These are phyloP conservation scores for Tuber calosporum DNA, from an alignment of 495 filamentous ascomycete genomes.

Conservation along the genomic window DNA sequence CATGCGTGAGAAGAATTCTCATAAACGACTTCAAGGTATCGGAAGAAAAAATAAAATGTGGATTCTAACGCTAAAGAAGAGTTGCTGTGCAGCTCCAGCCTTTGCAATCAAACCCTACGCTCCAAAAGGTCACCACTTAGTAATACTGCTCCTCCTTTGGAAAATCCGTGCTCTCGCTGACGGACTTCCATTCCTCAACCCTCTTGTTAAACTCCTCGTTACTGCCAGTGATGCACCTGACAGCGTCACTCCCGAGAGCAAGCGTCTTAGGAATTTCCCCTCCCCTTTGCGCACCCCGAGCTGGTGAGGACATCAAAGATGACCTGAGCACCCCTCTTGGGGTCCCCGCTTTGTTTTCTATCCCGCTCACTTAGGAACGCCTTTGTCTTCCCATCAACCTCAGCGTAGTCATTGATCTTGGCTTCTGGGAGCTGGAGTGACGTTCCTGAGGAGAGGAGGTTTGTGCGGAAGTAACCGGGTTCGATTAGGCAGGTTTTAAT, in stretches of 20 bases:
- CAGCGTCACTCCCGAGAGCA: slow-evolving; percentile 44
- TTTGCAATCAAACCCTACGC: neutral
- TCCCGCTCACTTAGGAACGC: slow-evolving; percentile 13
- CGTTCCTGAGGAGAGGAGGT: slow-evolving; percentile 33
- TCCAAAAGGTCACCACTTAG: slow-evolving; percentile 1
- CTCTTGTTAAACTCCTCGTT: slow-evolving; percentile 41
- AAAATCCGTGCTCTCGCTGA: slow-evolving; percentile 32
- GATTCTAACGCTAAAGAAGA: neutral
- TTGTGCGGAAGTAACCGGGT: slow-evolving; percentile 51
- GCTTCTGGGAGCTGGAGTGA: slow-evolving; percentile 23
- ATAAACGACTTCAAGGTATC: neutral
- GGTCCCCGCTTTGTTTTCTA: slow-evolving; percentile 45
- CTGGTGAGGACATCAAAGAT: slow-evolving; percentile 44
- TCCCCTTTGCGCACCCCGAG: slow-evolving; percentile 38
- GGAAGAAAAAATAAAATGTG: neutral
- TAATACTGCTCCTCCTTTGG: slow-evolving; percentile 13
- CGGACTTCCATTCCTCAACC: slow-evolving; percentile 42
- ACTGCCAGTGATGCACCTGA: slow-evolving; percentile 40
- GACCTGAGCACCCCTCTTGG: slow-evolving; percentile 39
- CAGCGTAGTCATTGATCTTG: slow-evolving; percentile 35
- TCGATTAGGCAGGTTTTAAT: slow-evolving; percentile 48
- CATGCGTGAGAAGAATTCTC: neutral
- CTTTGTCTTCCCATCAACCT: slow-evolving; percentile 19
- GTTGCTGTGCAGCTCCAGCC: neutral
- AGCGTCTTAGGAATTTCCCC: slow-evolving; percentile 38